Evolutionary conservation across 257 asterid genomes (phyloP), one percentile per base, ranked within the genome.

Genomic region (Penstemon barbatus): DNA sequence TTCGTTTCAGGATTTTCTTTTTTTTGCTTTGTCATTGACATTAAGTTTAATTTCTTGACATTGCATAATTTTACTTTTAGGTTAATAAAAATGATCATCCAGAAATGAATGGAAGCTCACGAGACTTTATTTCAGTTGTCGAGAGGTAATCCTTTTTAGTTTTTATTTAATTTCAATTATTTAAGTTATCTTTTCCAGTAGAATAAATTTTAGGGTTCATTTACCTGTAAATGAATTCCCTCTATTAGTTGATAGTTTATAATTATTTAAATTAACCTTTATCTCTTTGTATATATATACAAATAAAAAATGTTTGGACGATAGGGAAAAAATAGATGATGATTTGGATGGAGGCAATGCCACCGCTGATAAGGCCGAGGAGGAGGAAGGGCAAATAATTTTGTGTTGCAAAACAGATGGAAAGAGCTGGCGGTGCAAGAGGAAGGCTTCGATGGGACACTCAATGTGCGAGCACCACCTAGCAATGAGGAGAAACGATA

Each of bases 401-500:
- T 6, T 70, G 19, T 82, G 95, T 54, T 61, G 77, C 70, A 86
- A 86, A 59, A 88, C 77, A 0, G 96, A 82, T 11, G 94, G 90
- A 0, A 83, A 85, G 75, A 85, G 83, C 53, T 85, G 89, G 91
- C 86, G 82, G 53, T 86, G 91, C 75, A 66, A 66, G 61, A 71
- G 71, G 5, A 76, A 74, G 71, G 91, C 85, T 0, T 67, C 74
- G 0, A 13, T 55, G 11, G 87, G 82, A 3, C 76, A 75, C 48
- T 25, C 85, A 3, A 71, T 79, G n/a, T 84, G 94, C 63, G 81
- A 84, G 42, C 87, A 81, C 60, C 91, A 87, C 50, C 63, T 78
- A 2, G 39, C 81, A 33, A 54, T 62, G 19, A 61, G 59, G 1
- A 80, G 67, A 33, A 79, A 49, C 75, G 66, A 76, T 70, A 44